phyloP scores from a whole-genome alignment of 169 alveolate genomes.

The Plasmodium blacklocki region DNA sequence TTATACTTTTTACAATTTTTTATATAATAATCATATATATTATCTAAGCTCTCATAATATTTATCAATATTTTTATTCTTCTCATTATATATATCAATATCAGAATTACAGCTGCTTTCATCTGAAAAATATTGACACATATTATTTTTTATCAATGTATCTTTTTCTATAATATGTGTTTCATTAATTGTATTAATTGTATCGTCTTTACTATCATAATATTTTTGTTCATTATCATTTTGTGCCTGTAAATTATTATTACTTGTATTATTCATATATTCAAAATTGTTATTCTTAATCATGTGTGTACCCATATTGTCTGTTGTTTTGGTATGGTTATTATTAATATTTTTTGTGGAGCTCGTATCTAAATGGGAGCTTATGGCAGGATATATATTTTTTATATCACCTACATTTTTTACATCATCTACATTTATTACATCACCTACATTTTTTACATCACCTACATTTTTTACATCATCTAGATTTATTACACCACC shows the following conservation, averaged over 20 bases:
- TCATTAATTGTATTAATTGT: neutral
- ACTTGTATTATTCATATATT: neutral
- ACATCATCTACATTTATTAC: too few relatives aligned
- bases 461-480: too few relatives aligned
- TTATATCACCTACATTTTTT: too few relatives aligned
- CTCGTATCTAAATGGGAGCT: too few relatives aligned
- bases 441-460: too few relatives aligned
- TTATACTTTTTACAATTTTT: constrained; percentile 22
- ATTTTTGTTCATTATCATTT: neutral
- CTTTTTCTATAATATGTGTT: neutral
- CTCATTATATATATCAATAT: constrained; percentile 68
- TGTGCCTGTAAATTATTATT: neutral
- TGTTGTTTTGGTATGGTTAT: neutral
- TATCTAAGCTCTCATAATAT: constrained; percentile 49
- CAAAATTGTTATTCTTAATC: neutral
- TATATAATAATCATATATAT: constrained; percentile 56
- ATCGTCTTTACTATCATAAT: neutral
- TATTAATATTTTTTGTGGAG: too few relatives aligned
- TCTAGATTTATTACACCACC: neutral
- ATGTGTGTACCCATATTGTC: neutral
- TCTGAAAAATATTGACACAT: neutral
- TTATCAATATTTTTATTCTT: constrained; percentile 39
- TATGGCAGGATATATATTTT: too few relatives aligned
- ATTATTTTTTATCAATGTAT: neutral
- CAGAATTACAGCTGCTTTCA: constrained; percentile 9